phyloP scores from a whole-genome alignment of 805 yeast genomes.

The Ogataea ganodermae region DNA sequence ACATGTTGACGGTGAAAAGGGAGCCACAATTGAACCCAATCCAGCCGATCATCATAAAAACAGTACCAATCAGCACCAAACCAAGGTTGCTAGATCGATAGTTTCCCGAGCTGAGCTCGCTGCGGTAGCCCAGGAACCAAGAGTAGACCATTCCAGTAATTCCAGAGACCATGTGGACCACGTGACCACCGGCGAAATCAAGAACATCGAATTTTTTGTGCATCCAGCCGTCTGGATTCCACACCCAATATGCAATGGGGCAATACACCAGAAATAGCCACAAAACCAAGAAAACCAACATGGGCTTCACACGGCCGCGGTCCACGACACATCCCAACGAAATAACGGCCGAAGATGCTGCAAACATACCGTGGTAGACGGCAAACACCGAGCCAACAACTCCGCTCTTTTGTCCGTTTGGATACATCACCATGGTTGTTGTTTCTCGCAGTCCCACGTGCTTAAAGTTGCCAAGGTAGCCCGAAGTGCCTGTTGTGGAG shows the following conservation, averaged over 20 bases:
- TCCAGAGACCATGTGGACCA: slow-evolving; percentile 86
- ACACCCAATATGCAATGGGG: slow-evolving; percentile 87
- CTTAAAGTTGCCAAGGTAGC: slow-evolving; percentile 74
- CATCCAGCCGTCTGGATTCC: slow-evolving; percentile 92
- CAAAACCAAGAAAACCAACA: slow-evolving; percentile 68
- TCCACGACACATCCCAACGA: slow-evolving; percentile 87
- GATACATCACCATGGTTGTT: slow-evolving; percentile 11
- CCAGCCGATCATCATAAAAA: slow-evolving; percentile 87
- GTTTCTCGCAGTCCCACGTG: slow-evolving; percentile 73
- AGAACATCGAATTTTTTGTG: slow-evolving; percentile 69
- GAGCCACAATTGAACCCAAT: slow-evolving; percentile 87
- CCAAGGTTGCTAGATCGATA: slow-evolving; percentile 88
- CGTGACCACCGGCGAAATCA: slow-evolving; percentile 95
- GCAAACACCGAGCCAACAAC: slow-evolving; percentile 71
- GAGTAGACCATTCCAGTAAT: slow-evolving; percentile 83
- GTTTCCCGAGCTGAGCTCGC: slow-evolving; percentile 61
- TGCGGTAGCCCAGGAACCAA: slow-evolving; percentile 71
- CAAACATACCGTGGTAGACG: slow-evolving; percentile 78
- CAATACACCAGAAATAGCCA: slow-evolving; percentile 91
- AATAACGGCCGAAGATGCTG: slow-evolving; percentile 80
- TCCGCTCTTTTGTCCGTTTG: slow-evolving; percentile 16
- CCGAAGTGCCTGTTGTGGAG: slow-evolving; percentile 61
- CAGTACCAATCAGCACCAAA: slow-evolving; percentile 80
- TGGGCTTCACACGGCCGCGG: slow-evolving; percentile 81
- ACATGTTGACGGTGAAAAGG: slow-evolving; percentile 71